Base-by-base conservation (phyloP, 371 early-diverging fungal genomes). In the Mucor saturninus region DNA sequence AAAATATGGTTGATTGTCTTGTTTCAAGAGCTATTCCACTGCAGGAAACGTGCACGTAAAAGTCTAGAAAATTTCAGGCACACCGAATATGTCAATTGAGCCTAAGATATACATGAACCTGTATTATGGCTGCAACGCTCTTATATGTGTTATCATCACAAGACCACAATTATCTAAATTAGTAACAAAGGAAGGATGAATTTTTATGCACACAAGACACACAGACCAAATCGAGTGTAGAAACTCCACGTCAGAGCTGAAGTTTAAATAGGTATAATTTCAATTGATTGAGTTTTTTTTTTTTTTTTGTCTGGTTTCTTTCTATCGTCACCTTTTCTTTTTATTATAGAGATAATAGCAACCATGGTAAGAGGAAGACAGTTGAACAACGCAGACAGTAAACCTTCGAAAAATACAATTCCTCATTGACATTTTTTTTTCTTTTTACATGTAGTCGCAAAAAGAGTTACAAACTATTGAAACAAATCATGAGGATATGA, bases 401-500 rank as follows among this genome's bases (percentile, higher is more conserved):
- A 43, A n/a, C 8, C 40, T 9, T 8, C 40, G 14, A n/a, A 15
- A 15, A n/a, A 43, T 14, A 2, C 15, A 43, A 13, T 5, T n/a
- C 43, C 14, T n/a, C 5, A 43, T 43, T 43, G 10, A n/a, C 43
- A 43, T 5, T 10, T 43, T n/a, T 46, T 21, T 21, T 21, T 21
- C 1, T 45, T 45, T 6, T 15, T 15, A 2, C 14, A 21, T 37
- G 2, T 45, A 64, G 64, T 40, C 64, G 11, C 64, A 64, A 49
- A 52, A 58, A 64, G 74, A 72, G 53, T 72, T 72, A 53, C 82
- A 84, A 58, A 76, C 90, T 43, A 91, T 96, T 71, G 96, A 95
- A 71, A 92, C 95, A 35, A 91, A 92, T 72, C 96, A 96, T 83
- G 94, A 93, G 69, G 95, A 96, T 69, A 92, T 95, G 90, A 93